phyloP scores from a whole-genome alignment of 129 eudicot species.

The Oenanthe sinensis region DNA sequence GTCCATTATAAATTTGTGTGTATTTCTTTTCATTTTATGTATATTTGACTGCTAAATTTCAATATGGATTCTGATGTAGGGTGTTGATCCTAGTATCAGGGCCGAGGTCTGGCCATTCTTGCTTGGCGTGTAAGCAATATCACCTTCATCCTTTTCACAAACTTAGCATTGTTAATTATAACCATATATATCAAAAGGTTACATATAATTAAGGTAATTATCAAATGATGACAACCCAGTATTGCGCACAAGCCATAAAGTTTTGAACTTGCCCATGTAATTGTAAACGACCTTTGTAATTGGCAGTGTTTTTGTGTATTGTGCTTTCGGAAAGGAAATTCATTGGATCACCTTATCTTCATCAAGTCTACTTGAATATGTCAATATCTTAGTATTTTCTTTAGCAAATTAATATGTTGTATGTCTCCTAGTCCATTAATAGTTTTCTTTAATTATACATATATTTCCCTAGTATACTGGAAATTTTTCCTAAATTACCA shows the following conservation, averaged over 20 bases:
- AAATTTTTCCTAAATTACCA: not conserved
- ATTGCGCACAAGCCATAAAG: not conserved
- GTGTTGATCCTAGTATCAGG: constrained; percentile 78
- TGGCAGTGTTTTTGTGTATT: not conserved
- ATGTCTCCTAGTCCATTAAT: not conserved
- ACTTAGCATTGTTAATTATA: not conserved
- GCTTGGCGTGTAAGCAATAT: constrained; percentile 83
- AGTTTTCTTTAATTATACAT: not conserved
- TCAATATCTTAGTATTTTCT: not conserved
- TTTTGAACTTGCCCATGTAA: not conserved
- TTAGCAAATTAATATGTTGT: not conserved
- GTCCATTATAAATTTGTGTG: constrained; percentile 9
- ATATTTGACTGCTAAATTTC: not conserved
- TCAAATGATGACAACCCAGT: not conserved
- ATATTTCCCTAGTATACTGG: not conserved
- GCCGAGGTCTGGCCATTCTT: constrained; percentile 98
- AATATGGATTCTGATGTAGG: constrained; percentile 32
- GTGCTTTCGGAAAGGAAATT: not conserved
- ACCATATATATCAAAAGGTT: not conserved
- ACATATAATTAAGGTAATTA: not conserved
- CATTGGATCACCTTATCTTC: not conserved
- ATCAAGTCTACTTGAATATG: not conserved
- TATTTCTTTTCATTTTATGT: not conserved
- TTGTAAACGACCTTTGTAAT: not conserved
- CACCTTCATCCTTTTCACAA: not conserved